Percentiles rank a stretch among this genome's conserved stretches.
These are phyloP conservation scores for Salvia miltiorrhiza DNA, from an alignment of 257 asterid genomes.

Conservation along the genomic window DNA sequence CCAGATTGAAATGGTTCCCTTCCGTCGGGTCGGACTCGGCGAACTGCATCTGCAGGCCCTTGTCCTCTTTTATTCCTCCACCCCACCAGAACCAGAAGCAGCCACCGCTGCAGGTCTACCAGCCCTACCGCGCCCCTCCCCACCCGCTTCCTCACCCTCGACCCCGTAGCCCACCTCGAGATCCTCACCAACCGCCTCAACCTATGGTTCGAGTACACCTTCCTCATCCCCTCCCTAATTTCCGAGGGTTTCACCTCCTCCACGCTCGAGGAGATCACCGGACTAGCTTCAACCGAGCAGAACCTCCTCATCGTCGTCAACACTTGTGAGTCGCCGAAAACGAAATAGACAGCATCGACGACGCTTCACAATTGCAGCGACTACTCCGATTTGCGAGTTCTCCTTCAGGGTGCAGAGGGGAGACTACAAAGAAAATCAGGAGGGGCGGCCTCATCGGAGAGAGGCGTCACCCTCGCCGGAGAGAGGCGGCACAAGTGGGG, in stretches of 20 bases:
- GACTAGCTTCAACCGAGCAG: constrained; percentile 72
- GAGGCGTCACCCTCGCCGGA: too few species aligned
- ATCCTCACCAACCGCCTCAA: constrained; percentile 63
- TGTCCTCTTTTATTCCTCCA: constrained; percentile 49
- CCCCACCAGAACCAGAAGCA: neutral
- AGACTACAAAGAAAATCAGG: too few species aligned
- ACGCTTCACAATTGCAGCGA: too few species aligned
- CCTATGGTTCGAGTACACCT: constrained; percentile 75
- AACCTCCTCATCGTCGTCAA: constrained; percentile 70
- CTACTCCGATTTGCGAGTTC: too few species aligned
- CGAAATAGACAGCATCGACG: too few species aligned
- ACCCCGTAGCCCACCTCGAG: constrained; percentile 52
- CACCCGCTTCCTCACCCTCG: constrained; percentile 53
- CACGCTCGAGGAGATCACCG: constrained; percentile 74
- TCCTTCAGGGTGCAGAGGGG: too few species aligned
- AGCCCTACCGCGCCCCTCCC: constrained; percentile 79
- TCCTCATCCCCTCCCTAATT: constrained; percentile 49
- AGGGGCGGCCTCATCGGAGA: too few species aligned
- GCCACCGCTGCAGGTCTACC: constrained; percentile 53
- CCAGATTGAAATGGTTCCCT: too few species aligned
- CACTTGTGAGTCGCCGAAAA: too few species aligned
- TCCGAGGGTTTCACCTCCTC: constrained; percentile 71
- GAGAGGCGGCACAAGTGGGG: too few species aligned
- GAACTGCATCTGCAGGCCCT: constrained; percentile 51
- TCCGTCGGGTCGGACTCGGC: too few species aligned